Base-by-base conservation (phyloP, 164 flowering plant species). In the Chloranthus sessilifolius region DNA sequence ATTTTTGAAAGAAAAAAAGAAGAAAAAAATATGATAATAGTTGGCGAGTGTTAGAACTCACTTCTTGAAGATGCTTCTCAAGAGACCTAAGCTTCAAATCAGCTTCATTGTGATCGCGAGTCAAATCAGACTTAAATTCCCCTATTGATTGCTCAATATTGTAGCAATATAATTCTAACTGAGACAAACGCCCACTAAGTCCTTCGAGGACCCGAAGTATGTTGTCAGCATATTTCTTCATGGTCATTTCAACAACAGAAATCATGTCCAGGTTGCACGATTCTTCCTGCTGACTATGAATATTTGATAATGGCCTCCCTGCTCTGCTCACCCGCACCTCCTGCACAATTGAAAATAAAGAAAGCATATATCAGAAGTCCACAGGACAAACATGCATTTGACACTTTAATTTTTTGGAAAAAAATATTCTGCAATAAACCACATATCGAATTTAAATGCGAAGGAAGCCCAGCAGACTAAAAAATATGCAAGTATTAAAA, bases 51-150 rank as follows among this genome's bases (percentile, higher is more conserved):
- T n/a, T n/a, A n/a, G n/a, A 19, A 67, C 84, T 74, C 46, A 85
- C 98, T 70, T 92, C 99, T 58, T 81, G 86, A 36, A 92, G 63
- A 72, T 92, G 99, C 69, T 92, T 92, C 66, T 86, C 96, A 47
- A 92, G 74, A 58, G 78, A 78, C 40, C 73, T 84, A 51, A 88
- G 87, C 82, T 84, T 92, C 22, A 74, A 43, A 61, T 81, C 88
- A 23, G 81, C 70, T 46, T 92, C 97, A 55, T 65, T 74, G 55
- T 84, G 76, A 55, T 88, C 91, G 41, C 78, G 85, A 65, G 41
- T 55, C 49, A 86, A 70, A 45, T 92, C 95, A 50, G 95, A 66
- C 24, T 84, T 74, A 85, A 92, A 82, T 61, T 92, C 97, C 58
- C 82, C 94, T 48, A 92, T 72, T 14, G 95, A 79, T 59, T 77